Base-by-base conservation (phyloP, 495 filamentous ascomycete species). In the Aspergillus bertholletiae region DNA sequence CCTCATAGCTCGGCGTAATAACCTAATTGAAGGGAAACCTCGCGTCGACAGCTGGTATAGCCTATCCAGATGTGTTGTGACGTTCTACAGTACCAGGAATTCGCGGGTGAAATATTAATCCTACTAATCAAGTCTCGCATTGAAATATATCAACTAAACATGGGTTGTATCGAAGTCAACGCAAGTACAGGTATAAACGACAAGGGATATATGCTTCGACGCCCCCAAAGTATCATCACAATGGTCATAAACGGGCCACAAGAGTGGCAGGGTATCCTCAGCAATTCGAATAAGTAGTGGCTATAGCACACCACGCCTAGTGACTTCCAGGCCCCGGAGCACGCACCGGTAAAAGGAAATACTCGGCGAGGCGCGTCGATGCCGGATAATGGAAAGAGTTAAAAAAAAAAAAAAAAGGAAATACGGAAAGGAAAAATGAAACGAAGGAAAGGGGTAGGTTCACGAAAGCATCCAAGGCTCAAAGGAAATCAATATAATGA, bases 261-360 rank as follows among this genome's bases (percentile, higher is more conserved):
- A 39, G 24, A 30, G 57, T 55, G 61, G 61, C 57, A 63, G 61
- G 61, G 61, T 63, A 63, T 63, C 59, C 49, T 62, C 61, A 57
- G 59, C 44, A 45, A 56, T 49, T 47, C 51, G 57, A 59, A 58
- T 23, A 45, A 46, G 46, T 28, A 63, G 60, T 39, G 46, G 28
- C 46, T 34, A 46, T 13, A 28, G 28, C 5, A 22, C 21, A 22
- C 41, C n/a, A 43, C 8, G 20, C 26, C 24, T 49, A 43, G 41
- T 46, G 18, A 45, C 12, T 20, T 28, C 21, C 18, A 49, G 44
- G 21, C 13, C 28, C 40, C 27, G 39, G 45, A 43, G 45, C 21
- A 43, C 28, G 26, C 34, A 43, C 37, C 43, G 37, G 26, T 12
- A 43, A 49, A 23, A 27, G 44, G 21, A 22, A 44, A 18, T 41